These are phyloP conservation scores for Gelatoporia subvermispora DNA, from an alignment of 768 basidiomycete species.

Conservation along the genomic window DNA sequence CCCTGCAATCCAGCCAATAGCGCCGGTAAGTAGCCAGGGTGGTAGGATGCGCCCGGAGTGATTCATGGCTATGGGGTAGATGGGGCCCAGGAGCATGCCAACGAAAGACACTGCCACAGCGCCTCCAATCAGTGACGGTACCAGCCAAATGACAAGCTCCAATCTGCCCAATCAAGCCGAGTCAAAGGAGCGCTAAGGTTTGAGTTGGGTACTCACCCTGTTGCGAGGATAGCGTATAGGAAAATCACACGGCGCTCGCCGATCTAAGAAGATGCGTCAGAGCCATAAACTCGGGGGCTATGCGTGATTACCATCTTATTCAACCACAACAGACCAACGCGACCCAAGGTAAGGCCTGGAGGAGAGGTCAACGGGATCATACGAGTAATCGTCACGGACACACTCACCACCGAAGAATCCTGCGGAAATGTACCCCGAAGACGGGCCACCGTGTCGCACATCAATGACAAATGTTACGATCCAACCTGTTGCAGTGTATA, in stretches of 20 bases:
- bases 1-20: conserved; percentile 49
- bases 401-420: conserved; percentile 44
- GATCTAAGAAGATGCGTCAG: conserved; percentile 19
- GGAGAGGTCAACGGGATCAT: neutral
- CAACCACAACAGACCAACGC: conserved; percentile 46
- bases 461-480: conserved; percentile 48
- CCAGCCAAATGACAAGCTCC: conserved; percentile 55
- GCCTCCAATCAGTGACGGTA: conserved; percentile 46
- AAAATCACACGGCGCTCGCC: conserved; percentile 34
- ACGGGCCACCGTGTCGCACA: conserved; percentile 40
- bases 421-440: conserved; percentile 45
- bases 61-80: conserved; percentile 42
- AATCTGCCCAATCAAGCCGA: conserved; percentile 27
- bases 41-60: conserved; percentile 40
- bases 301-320: conserved; percentile 32
- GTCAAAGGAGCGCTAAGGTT: neutral
- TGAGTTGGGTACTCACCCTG: conserved; percentile 28
- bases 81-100: conserved; percentile 48
- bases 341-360: conserved; percentile 45
- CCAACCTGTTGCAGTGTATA: conserved; percentile 42
- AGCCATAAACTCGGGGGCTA: too few species aligned
- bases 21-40: conserved; percentile 33
- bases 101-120: conserved; percentile 51
- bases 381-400: too few species aligned
- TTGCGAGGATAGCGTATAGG: conserved; percentile 31